Evolutionary conservation across 495 filamentous ascomycete species (phyloP).

Genomic region (Apiosordaria backusii): DNA sequence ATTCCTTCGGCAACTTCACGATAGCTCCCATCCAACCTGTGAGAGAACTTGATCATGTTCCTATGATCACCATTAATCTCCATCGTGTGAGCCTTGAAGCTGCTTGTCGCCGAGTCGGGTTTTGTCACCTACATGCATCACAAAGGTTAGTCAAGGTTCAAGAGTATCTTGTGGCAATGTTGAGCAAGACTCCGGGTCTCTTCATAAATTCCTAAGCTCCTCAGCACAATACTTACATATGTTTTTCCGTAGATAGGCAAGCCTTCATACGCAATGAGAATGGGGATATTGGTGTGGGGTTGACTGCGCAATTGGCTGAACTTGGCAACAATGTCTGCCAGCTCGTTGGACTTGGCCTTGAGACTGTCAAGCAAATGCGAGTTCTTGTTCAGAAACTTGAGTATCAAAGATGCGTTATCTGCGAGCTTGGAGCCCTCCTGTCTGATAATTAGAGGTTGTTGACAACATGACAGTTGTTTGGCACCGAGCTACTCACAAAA

Average conservation of each 20-base stretch:
- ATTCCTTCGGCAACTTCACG: slow-evolving; percentile 8
- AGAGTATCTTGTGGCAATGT: too few species aligned
- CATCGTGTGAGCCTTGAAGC: slow-evolving; percentile 3
- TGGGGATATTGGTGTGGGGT: neutral
- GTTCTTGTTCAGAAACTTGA: neutral
- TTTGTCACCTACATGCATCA: neutral
- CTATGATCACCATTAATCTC: slow-evolving; percentile 21
- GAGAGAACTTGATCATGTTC: slow-evolving; percentile 20
- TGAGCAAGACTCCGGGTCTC: too few species aligned
- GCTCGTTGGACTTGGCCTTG: neutral
- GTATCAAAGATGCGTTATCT: neutral
- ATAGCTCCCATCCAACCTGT: slow-evolving; percentile 20
- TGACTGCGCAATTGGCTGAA: neutral
- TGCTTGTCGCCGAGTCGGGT: neutral
- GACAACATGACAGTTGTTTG: slow-evolving; percentile 8
- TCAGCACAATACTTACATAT: neutral
- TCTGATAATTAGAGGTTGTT: neutral
- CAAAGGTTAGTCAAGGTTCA: neutral
- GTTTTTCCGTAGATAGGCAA: neutral
- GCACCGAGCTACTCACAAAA: slow-evolving; percentile 10
- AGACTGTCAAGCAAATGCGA: neutral
- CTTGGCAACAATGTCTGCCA: neutral
- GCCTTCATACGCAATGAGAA: neutral
- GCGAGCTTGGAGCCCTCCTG: neutral
- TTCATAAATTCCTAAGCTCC: too few species aligned